phyloP scores from a whole-genome alignment of 495 filamentous ascomycete genomes.

The Amniculicola lignicola region DNA sequence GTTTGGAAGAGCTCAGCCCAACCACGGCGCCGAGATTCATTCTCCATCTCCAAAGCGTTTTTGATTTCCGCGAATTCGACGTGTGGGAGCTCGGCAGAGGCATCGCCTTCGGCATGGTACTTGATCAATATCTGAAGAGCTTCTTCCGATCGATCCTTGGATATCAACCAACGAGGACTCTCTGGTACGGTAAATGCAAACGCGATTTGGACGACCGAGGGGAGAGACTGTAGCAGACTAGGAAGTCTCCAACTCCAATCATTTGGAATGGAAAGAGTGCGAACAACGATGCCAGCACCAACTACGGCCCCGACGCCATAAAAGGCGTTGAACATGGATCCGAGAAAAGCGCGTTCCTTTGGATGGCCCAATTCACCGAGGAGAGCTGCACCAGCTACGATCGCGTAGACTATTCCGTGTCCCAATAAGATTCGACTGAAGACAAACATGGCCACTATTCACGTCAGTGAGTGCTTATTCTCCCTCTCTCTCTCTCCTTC shows the following conservation, averaged over 20 bases:
- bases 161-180: conserved; percentile 24
- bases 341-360: conserved; percentile 61
- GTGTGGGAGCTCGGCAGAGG: conserved; percentile 50
- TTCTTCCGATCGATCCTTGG: conserved; percentile 25
- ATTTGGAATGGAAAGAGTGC: conserved; percentile 53
- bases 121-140: conserved; percentile 37
- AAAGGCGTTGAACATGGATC: conserved; percentile 62
- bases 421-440: conserved; percentile 59
- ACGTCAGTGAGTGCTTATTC: background rate
- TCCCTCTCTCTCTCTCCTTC: too few species aligned
- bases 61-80: conserved; percentile 60
- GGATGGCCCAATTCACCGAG: conserved; percentile 66
- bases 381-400: conserved; percentile 59
- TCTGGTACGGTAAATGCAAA: conserved; percentile 20
- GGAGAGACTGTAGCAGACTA: conserved; percentile 53
- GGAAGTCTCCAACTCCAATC: conserved; percentile 67
- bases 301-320: conserved; percentile 62
- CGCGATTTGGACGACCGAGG: conserved; percentile 42
- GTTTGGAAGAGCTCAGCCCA: conserved; percentile 50
- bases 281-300: conserved; percentile 55
- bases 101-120: conserved; percentile 60
- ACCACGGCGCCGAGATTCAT: conserved; percentile 50
- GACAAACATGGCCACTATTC: conserved; percentile 59
- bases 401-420: conserved; percentile 50
- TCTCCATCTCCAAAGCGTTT: conserved; percentile 55